Conservation (phyloP, 2,329 filamentous ascomycete species). For the Periconia sp. region DNA sequence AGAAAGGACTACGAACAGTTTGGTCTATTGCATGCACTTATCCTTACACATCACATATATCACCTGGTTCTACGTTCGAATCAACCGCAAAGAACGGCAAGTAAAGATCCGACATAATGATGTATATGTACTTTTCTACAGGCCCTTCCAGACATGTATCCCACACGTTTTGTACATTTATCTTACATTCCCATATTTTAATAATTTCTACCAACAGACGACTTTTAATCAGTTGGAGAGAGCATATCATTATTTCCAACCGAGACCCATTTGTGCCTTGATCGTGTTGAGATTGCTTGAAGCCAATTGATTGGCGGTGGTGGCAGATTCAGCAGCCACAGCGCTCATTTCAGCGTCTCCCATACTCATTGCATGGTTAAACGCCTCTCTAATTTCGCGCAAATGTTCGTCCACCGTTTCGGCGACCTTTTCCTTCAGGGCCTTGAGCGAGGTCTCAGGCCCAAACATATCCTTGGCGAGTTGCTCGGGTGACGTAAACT, state of each 20-base stretch:
- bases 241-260: neutral
- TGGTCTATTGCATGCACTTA: too few relatives aligned
- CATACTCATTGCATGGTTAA: constrained; percentile 51
- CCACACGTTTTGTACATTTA: neutral
- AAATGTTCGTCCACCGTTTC: constrained; percentile 59
- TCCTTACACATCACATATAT: too few relatives aligned
- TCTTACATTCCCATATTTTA: neutral
- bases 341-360: neutral
- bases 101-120: too few relatives aligned
- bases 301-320: neutral
- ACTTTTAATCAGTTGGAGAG: neutral
- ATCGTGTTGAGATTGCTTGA: neutral
- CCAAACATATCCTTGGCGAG: constrained; percentile 48
- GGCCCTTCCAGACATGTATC: too few relatives aligned
- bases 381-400: constrained; percentile 58
- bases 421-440: constrained; percentile 66
- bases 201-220: neutral
- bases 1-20: too few relatives aligned
- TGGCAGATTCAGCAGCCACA: neutral
- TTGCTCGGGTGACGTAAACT: constrained; percentile 43
- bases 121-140: too few relatives aligned
- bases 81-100: too few relatives aligned
- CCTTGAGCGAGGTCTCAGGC: constrained; percentile 52
- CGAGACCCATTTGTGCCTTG: neutral
- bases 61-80: too few relatives aligned